Evolutionary conservation across 805 yeast species (phyloP), one percentile per base, ranked within the genome.

Genomic region (Kluyveromyces starmeri): DNA sequence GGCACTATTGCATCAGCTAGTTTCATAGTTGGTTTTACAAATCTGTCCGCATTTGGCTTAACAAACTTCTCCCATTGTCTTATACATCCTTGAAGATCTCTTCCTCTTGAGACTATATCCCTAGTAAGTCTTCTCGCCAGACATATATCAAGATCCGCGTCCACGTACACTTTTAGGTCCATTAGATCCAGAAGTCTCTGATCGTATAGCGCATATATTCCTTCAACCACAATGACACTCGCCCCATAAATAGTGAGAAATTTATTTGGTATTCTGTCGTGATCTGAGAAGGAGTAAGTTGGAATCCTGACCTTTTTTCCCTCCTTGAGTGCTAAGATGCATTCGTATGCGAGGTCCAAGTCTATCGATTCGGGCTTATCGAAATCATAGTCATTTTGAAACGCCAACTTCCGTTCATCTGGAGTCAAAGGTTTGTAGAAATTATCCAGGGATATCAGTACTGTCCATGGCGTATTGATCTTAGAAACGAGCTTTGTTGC

Each of bases 101-200:
- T 65, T 1, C 94, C 95, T 40, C 98, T 66, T 41, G 79, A 76
- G 10, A 83, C 67, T 35, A 85, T 86, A 55, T 92, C 98, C 50
- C 98, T 68, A 4, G 83, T 75, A 28, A 92, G 62, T 47, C 98
- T 67, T 48, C 98, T 68, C 4, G 95, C 88, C 46, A 92, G 67
- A 58, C 98, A 92, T 11, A 89, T 73, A 53, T 92, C 98, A 45
- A 86, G 65, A 50, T 88, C 97, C 2, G 96, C 92, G 46, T 89
- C 96, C 3, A 92, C 96, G 55, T 76, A 92, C 13, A 89, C 73
- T 57, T 83, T 89, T 39, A 85, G 66, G 49, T 89, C 94, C 80
- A 88, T 81, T 49, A 86, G 50, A 9, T 72, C 79, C 35, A 80
- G 59, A 12, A 92, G 58, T 27, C 86, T 68, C 30, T 68, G 67